Conservation (phyloP, 108 stramenopile genomes). For the Craspedostauros australis region DNA sequence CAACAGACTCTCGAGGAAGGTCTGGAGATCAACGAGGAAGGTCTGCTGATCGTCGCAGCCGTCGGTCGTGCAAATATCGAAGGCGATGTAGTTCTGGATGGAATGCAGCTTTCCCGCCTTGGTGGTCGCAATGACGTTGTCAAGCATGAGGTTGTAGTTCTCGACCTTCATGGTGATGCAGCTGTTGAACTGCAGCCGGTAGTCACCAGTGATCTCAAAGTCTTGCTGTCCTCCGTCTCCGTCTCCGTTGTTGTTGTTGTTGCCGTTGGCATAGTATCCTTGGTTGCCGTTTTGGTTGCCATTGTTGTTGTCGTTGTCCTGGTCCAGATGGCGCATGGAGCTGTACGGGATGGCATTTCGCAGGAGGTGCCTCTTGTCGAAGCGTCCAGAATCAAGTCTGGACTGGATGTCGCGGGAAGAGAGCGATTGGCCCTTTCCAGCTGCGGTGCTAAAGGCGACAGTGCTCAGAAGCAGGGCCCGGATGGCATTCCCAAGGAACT, state of each 20-base stretch:
- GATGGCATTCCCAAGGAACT: too few species aligned
- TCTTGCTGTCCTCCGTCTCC: slow-evolving; percentile 2
- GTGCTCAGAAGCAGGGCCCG: too few species aligned
- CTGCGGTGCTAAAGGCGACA: too few species aligned
- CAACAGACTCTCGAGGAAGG: slow-evolving; percentile 8
- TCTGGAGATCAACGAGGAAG: slow-evolving; percentile 9
- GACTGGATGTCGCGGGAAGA: too few species aligned
- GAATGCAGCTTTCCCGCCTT: background rate
- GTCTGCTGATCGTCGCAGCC: slow-evolving; percentile 10
- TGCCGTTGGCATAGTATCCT: too few species aligned
- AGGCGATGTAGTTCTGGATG: slow-evolving; percentile 12
- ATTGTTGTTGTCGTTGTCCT: background rate
- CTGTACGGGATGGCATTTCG: slow-evolving; percentile 9
- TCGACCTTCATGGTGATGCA: slow-evolving; percentile 8
- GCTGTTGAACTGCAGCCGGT: slow-evolving; percentile 12
- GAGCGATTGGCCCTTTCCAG: too few species aligned
- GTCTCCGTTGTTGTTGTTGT: background rate
- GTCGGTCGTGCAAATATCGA: slow-evolving; percentile 10
- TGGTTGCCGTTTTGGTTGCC: too few species aligned
- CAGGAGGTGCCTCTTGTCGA: background rate
- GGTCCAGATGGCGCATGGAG: background rate
- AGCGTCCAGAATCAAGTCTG: background rate
- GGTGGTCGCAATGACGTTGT: slow-evolving; percentile 2
- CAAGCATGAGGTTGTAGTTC: slow-evolving; percentile 14
- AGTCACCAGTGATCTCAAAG: background rate